Base-by-base conservation (phyloP, 352 stramenopile species). In the Globisporangium nunn region DNA sequence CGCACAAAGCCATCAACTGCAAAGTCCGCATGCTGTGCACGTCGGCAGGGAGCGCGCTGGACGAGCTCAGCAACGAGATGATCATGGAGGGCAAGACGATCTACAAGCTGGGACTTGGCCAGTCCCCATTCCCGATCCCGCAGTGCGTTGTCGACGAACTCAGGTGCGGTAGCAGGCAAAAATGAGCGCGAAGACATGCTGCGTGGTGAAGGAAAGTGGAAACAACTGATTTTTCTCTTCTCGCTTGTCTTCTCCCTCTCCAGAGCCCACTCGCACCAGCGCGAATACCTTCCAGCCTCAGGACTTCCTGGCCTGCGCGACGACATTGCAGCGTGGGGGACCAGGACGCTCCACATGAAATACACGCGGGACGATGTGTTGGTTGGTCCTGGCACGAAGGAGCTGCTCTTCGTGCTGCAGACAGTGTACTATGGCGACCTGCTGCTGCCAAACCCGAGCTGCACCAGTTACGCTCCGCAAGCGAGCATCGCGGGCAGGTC, bases 71-170 rank as follows among this genome's bases (percentile, higher is more conserved):
- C 59, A 95, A 95, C 61, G 80, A 86, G 52, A 81, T 95, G 67
- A 88, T 93, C 50, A 63, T 67, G 31, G 71, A 90, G 52, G 85
- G 85, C 39, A 88, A 91, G 37, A 76, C 59, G 50, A 86, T 95
- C 40, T 93, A 91, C 71, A 93, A 93, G 57, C 66, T 95, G 30
- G 83, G 85, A 12, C 68, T 95, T 18, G 85, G 85, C 1, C 83
- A 95, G 60, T 93, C 81, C 43, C 85, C 85, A 6, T 95, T 95
- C 56, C 84, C 83, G n/a, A 79, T 93, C 40, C 81, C 83, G 18
- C 81, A 93, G 57, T 93, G 81, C 56, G 88, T 95, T 65, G 80
- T 95, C 33, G 85, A 95, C 54, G 85, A 93, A 54, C 67, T 93
- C 37, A 72, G 83, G 83, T 93, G 67, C 47, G 72, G 23, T 72